Base-by-base conservation (phyloP, 495 filamentous ascomycete species). In the Aspergillus cristatus region DNA sequence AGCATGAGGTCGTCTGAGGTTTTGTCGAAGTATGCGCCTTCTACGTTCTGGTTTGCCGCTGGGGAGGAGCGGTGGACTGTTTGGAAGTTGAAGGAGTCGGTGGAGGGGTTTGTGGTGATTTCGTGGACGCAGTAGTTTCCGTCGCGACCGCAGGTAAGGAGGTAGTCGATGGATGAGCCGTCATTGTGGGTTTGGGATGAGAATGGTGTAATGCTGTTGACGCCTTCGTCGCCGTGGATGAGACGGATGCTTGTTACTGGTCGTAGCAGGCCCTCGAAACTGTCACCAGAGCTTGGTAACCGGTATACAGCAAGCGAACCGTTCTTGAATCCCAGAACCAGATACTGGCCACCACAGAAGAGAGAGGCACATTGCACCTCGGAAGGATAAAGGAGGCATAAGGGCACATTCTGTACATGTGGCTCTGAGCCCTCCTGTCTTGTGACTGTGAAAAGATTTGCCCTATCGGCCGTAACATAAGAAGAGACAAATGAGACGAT, bases 131-230 rank as follows among this genome's bases (percentile, higher is more conserved):
- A 73, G 45, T 80, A 86, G 22, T 57, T 72, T 0, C 87, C 85
- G 57, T 94, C 82, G 29, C 89, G 74, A 20, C 78, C 81, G 18
- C 80, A 77, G 0, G 82, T 81, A 14, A 93, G 29, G 63, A 72
- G 22, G 22, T 50, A 53, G 37, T 40, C 42, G 18, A 42, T 20
- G n/a, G 40, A 10, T 42, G 60, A 15, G 8, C 18, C 43, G 3
- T 18, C 13, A 22, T 4, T 25, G 2, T 39, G 32, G 35, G 36
- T 25, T 33, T 35, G 43, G 28, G 57, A 40, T 14, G 48, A 46
- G 1, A 74, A 35, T 0, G 40, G 24, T 8, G 67, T 48, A 22
- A 96, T 77, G 6, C 68, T 65, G 0, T 80, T 93, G 34, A 95
- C 70, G 10, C 83, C 73, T 37, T 94, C 84, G 42, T 69, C 68